Evolutionary conservation across 1,139 yeast genomes (phyloP), one percentile per base, ranked within the genome.

Genomic region (Geotrichum reessii): DNA sequence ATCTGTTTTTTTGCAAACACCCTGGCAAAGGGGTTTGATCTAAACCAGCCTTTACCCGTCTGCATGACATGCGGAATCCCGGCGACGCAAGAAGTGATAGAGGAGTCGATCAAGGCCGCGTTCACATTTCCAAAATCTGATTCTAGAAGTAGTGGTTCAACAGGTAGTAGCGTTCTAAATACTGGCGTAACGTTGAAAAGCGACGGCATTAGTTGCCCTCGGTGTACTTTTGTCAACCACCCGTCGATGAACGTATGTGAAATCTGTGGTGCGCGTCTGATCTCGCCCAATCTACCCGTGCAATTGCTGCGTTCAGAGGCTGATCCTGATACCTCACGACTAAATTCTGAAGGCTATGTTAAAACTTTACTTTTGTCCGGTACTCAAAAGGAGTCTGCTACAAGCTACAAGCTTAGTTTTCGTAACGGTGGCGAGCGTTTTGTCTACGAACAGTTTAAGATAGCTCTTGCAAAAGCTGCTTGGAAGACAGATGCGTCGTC

Each of bases 141-240:
- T 12, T 25, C 50, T 1, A 22, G 31, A 6, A 47, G 44, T 17
- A 6, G 42, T 48, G 12, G 25, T 21, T 6, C 25, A 14, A 21
- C 14, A 33, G 14, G 40, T 40, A 22, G 5, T 47, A 50, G n/a
- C 57, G 21, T 9, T 33, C 3, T 7, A 17, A 22, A 19, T 21
- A 47, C 33, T 25, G 42, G 42, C 3, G 21, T 3, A 37, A 17
- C n/a, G 14, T 37, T 8, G 9, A 37, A 37, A 17, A 37, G 44
- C n/a, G 44, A 75, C 55, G 78, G 81, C 58, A 76, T 78, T 49
- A 78, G 78, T 53, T 93, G 99, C 65, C 85, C 91, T 0, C 78
- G 80, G 51, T 93, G 98, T 67, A 93, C 98, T 0, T 93, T 92
- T 67, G 75, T 82, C 17, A 93, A 93, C 69, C 97, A 92, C 70